A percentile compares a stretch with the other conserved stretches of the same genome.
These are phyloP conservation scores for Bruguiera sexangula DNA, from an alignment of 345 rosid genomes.

Conservation along the genomic window DNA sequence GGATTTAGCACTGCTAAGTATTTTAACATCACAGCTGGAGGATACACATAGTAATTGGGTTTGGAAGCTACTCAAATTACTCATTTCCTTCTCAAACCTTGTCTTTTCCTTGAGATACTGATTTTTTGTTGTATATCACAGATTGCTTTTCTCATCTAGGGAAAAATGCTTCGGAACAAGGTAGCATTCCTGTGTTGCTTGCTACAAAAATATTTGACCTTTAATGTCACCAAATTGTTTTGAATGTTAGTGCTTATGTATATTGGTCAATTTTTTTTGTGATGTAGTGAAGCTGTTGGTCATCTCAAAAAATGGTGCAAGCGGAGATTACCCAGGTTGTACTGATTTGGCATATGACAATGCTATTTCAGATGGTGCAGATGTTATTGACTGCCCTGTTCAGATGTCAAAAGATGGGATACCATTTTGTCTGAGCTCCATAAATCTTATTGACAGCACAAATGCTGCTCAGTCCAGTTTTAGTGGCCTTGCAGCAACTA, in stretches of 20 bases:
- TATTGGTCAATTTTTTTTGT: conserved; percentile 16
- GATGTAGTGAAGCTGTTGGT: conserved; percentile 45
- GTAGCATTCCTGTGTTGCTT: conserved; percentile 33
- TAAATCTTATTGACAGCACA: conserved; percentile 58
- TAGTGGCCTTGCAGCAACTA: conserved; percentile 28
- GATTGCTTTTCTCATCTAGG: conserved; percentile 71
- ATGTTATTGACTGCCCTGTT: conserved; percentile 77
- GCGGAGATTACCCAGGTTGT: conserved; percentile 87
- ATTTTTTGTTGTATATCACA: conserved; percentile 34
- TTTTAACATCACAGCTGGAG: too few species aligned
- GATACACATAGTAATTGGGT: too few species aligned
- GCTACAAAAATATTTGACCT: neutral
- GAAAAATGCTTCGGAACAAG: conserved; percentile 53
- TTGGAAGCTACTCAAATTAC: neutral
- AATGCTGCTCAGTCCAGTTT: conserved; percentile 39
- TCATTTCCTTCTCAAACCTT: neutral
- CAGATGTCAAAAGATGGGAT: conserved; percentile 73
- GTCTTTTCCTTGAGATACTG: neutral
- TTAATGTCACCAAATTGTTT: neutral
- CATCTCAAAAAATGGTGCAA: conserved; percentile 77
- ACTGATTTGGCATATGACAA: conserved; percentile 67
- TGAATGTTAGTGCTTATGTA: neutral
- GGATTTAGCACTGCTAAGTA: too few species aligned
- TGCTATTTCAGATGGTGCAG: conserved; percentile 69
- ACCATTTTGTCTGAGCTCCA: conserved; percentile 61